Conservation (phyloP, 805 yeast species). For the Starmerella roubikii region DNA sequence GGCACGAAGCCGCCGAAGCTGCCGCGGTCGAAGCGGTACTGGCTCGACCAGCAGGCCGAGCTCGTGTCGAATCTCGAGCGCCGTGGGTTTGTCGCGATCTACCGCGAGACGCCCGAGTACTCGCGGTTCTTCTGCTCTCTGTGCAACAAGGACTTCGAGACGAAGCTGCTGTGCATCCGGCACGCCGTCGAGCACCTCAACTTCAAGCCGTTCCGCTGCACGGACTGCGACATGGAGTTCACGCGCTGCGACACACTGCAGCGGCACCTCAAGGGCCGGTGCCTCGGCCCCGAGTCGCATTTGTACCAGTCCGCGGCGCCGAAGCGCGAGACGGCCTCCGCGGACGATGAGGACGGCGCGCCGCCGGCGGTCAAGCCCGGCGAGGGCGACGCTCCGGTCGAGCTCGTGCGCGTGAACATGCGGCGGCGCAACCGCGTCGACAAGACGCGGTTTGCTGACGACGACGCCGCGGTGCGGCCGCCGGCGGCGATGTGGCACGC, state of each 20-base stretch:
- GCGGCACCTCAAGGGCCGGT: slow-evolving; percentile 9
- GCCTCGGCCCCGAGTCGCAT: slow-evolving; percentile 4
- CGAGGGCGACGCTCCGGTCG: too few species aligned
- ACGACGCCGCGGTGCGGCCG: background rate
- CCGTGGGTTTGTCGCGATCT: slow-evolving; percentile 4
- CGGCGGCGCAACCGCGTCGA: slow-evolving; percentile 1
- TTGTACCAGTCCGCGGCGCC: too few species aligned
- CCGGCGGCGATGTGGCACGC: too few species aligned
- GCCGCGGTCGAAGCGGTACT: slow-evolving; percentile 11
- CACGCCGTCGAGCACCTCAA: slow-evolving; percentile 11
- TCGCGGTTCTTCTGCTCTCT: slow-evolving; percentile 6
- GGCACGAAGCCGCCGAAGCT: background rate
- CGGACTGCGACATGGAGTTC: slow-evolving; percentile 6
- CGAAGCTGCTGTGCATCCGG: slow-evolving; percentile 7
- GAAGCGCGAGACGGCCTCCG: background rate
- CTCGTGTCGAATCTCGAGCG: slow-evolving; percentile 2
- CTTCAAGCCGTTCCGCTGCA: slow-evolving; percentile 10
- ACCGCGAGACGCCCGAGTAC: background rate
- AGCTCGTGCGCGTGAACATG: background rate
- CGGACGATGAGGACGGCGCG: background rate
- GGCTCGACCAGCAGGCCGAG: slow-evolving; percentile 12
- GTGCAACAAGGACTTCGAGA: slow-evolving; percentile 5
- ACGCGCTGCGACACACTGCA: slow-evolving; percentile 11
- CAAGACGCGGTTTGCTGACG: background rate
- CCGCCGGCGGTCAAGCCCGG: too few species aligned